Conservation (phyloP, 202 grass and related monocot species). For the Schoenoplectus tabernaemontani region DNA sequence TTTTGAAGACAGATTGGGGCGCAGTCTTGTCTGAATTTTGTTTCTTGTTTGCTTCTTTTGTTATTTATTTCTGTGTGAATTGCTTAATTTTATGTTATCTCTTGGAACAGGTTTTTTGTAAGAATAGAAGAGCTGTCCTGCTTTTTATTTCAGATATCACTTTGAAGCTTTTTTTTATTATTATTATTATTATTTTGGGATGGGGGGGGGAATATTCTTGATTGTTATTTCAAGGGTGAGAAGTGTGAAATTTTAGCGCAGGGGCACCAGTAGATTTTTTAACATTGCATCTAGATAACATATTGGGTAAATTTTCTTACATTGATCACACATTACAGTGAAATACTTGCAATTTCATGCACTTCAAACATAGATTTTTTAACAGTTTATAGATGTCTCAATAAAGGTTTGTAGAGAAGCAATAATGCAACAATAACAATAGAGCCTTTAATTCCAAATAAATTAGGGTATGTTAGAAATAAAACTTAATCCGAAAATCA, state of each 20-base stretch:
- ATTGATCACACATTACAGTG: neutral
- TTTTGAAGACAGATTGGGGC: neutral
- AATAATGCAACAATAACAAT: neutral
- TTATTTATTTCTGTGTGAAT: constrained; percentile 14
- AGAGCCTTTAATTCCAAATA: no score
- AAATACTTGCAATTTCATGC: neutral
- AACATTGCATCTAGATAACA: neutral
- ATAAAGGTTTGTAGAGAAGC: neutral
- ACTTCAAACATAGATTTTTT: neutral
- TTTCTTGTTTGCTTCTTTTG: neutral
- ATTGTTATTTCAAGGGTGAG: neutral
- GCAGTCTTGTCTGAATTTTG: neutral
- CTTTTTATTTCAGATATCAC: neutral
- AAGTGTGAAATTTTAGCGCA: neutral
- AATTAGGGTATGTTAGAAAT: no score
- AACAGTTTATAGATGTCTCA: neutral
- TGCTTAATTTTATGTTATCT: neutral
- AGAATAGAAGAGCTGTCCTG: neutral
- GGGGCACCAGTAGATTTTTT: neutral
- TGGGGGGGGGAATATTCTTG: no score
- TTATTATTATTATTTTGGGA: no score
- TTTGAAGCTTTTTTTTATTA: no score
- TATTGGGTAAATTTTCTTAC: neutral
- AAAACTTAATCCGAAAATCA: no score
- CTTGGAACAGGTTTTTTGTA: neutral